These are phyloP conservation scores for Cryptosporidium xiaoi DNA, from an alignment of 169 alveolate genomes.

Conservation along the genomic window DNA sequence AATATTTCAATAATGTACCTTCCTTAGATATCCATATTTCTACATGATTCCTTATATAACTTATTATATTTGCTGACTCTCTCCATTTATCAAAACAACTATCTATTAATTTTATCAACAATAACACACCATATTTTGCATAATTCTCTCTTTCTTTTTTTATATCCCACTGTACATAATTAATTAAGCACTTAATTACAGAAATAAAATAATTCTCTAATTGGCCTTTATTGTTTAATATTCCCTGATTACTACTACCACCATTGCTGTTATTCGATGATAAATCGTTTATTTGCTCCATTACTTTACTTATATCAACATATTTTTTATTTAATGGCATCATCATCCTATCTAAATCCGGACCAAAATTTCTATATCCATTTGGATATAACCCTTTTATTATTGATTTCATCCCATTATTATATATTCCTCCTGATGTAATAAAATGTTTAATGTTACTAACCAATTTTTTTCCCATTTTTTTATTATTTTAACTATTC, in stretches of 20 bases:
- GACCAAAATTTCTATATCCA: slow-evolving; percentile 70
- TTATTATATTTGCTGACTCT: slow-evolving; percentile 6
- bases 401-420: slow-evolving; percentile 8
- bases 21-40: slow-evolving; percentile 49
- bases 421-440: slow-evolving; percentile 19
- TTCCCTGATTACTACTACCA: neutral
- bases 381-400: slow-evolving; percentile 60
- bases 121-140: slow-evolving; percentile 54
- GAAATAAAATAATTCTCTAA: slow-evolving; percentile 27
- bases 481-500: no score
- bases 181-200: slow-evolving; percentile 21
- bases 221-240: neutral
- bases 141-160: slow-evolving; percentile 66
- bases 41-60: slow-evolving; percentile 6
- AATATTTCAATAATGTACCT: slow-evolving; percentile 1
- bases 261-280: neutral
- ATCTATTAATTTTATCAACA: slow-evolving; percentile 40
- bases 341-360: slow-evolving; percentile 67
- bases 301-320: slow-evolving; percentile 62
- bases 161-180: slow-evolving; percentile 69
- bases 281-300: slow-evolving; percentile 35
- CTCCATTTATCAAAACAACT: slow-evolving; percentile 23
- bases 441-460: slow-evolving; percentile 37
- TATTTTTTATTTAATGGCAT: slow-evolving; percentile 64
- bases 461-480: slow-evolving; percentile 57